phyloP scores from a whole-genome alignment of 805 yeast genomes.

The Wickerhamia fluorescens region DNA sequence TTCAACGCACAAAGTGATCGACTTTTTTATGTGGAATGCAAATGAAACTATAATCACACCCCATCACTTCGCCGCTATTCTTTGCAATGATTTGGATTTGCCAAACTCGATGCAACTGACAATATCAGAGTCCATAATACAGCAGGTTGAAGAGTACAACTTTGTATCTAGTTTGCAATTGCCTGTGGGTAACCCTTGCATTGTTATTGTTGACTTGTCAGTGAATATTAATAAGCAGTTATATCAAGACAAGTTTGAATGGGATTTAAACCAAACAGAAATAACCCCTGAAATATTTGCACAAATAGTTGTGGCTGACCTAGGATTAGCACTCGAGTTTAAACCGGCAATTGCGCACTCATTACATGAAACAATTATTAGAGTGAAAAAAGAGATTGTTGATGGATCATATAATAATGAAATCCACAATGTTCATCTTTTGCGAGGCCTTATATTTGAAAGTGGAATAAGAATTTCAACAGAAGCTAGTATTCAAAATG shows the following conservation, averaged over 20 bases:
- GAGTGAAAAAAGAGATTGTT: conserved; percentile 73
- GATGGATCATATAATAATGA: conserved; percentile 47
- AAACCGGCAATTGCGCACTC: conserved; percentile 85
- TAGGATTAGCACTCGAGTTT: conserved; percentile 81
- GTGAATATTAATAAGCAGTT: conserved; percentile 77
- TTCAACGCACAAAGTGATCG: conserved; percentile 43
- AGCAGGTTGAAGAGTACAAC: conserved; percentile 73
- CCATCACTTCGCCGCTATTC: conserved; percentile 62
- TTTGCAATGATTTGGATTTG: conserved; percentile 79
- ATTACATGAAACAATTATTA: conserved; percentile 69
- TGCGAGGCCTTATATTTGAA: conserved; percentile 37
- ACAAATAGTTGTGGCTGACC: conserved; percentile 67
- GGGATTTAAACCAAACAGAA: conserved; percentile 61
- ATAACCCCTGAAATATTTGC: conserved; percentile 84
- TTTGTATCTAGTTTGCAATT: conserved; percentile 57
- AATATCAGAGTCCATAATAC: conserved; percentile 63
- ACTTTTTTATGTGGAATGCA: conserved; percentile 69
- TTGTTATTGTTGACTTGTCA: conserved; percentile 69
- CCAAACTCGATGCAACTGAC: conserved; percentile 56
- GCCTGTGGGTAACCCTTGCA: conserved; percentile 39
- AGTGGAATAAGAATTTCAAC: conserved; percentile 36
- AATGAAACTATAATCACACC: conserved; percentile 64
- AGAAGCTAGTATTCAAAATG: conserved; percentile 62
- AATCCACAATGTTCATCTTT: conserved; percentile 35
- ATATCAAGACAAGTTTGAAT: conserved; percentile 88